Evolutionary conservation across 805 yeast genomes (phyloP).

Genomic region (Blastobotrys peoriensis): DNA sequence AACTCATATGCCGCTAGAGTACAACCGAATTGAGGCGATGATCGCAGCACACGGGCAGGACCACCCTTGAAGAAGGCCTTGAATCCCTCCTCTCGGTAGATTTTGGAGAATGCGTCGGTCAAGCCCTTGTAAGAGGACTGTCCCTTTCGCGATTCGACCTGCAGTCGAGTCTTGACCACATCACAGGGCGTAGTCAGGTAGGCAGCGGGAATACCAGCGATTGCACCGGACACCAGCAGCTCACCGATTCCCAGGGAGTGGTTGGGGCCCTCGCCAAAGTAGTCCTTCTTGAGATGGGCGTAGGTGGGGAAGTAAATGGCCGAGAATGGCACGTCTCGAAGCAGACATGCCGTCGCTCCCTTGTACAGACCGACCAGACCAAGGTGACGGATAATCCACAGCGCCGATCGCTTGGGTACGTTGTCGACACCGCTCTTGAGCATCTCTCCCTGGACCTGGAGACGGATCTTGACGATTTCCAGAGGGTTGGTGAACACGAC

Average conservation of each 20-base stretch:
- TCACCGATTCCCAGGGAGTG: conserved; percentile 75
- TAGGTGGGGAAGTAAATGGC: conserved; percentile 97
- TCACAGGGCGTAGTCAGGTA: conserved; percentile 95
- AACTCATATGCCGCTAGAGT: conserved; percentile 96
- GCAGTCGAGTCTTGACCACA: conserved; percentile 92
- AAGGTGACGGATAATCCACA: conserved; percentile 66
- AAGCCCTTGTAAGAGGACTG: conserved; percentile 76
- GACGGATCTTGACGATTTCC: conserved; percentile 89
- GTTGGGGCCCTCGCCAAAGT: conserved; percentile 78
- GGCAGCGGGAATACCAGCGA: conserved; percentile 98
- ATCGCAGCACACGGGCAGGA: conserved; percentile 85
- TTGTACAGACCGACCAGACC: conserved; percentile 84
- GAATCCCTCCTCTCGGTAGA: conserved; percentile 75
- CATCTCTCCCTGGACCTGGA: conserved; percentile 85
- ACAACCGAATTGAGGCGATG: conserved; percentile 97
- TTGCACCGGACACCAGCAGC: conserved; percentile 77
- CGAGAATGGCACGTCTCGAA: conserved; percentile 94
- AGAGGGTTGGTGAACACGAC: conserved; percentile 93
- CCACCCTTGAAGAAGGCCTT: conserved; percentile 94
- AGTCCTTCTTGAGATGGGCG: conserved; percentile 79
- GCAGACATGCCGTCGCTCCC: conserved; percentile 85
- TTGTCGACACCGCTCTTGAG: conserved; percentile 31
- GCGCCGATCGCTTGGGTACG: conserved; percentile 49
- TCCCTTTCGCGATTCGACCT: conserved; percentile 71
- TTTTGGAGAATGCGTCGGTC: conserved; percentile 66